Conservation (phyloP, 2,329 filamentous ascomycete genomes). For the Xylaria multiplex region DNA sequence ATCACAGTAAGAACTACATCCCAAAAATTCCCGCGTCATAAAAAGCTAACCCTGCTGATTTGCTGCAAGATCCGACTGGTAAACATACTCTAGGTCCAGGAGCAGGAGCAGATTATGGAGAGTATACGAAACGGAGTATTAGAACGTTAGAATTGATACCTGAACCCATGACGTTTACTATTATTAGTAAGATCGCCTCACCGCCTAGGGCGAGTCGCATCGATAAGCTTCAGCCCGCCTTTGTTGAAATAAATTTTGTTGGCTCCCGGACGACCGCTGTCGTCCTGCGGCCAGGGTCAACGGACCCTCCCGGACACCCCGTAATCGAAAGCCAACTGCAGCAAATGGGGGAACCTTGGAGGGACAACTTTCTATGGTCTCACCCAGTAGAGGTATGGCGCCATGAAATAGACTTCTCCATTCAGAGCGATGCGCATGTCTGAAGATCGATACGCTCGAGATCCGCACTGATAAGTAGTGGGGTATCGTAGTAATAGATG, state of each 20-base stretch:
- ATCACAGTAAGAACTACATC: neutral
- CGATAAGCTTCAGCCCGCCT: too few relatives aligned
- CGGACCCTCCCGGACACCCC: neutral
- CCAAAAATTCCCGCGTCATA: neutral
- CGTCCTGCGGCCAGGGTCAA: neutral
- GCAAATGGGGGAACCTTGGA: conserved; percentile 4
- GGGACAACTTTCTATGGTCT: conserved; percentile 1
- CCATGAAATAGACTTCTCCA: conserved; percentile 19
- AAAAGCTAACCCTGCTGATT: neutral
- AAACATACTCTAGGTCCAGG: neutral
- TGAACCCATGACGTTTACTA: neutral
- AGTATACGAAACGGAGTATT: neutral
- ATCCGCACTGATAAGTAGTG: conserved; percentile 32
- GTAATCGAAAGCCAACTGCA: neutral
- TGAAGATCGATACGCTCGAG: conserved; percentile 25
- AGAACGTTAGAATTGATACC: neutral
- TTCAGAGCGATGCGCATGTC: conserved; percentile 9
- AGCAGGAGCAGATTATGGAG: neutral
- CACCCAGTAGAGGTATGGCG: conserved; percentile 22
- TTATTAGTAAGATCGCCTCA: neutral
- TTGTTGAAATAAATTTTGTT: neutral
- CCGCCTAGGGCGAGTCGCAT: too few relatives aligned
- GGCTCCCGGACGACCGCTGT: too few relatives aligned
- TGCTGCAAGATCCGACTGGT: neutral
- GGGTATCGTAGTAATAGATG: conserved; percentile 22